Evolutionary conservation across 1,284 basidiomycete species (phyloP).

Genomic region (Volvariella surrecta): DNA sequence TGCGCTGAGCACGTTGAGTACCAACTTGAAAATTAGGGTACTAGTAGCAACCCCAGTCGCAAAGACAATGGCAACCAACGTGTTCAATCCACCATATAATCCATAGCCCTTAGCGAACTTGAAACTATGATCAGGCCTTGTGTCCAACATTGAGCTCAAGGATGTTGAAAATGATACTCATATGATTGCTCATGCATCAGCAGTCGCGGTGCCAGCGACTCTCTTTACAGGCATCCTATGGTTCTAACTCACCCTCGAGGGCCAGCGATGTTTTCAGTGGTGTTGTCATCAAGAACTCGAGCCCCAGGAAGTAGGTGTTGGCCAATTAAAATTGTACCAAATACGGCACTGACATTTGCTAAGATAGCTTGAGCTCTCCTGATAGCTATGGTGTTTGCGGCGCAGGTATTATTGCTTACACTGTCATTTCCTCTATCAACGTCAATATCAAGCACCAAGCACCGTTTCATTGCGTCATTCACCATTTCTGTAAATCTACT

Average conservation of each 20-base stretch:
- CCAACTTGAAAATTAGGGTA: too few relatives aligned
- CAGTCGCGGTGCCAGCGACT: slow-evolving; percentile 21
- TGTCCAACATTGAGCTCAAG: too few relatives aligned
- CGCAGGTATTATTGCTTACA: slow-evolving; percentile 30
- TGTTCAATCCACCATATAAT: too few relatives aligned
- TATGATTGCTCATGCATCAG: slow-evolving; percentile 26
- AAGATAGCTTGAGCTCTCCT: slow-evolving; percentile 22
- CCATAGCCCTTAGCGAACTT: too few relatives aligned
- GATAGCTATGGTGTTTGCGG: slow-evolving; percentile 23
- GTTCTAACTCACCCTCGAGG: slow-evolving; percentile 20
- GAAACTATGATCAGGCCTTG: too few relatives aligned
- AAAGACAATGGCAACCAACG: too few relatives aligned
- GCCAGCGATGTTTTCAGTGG: slow-evolving; percentile 21
- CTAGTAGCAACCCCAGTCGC: too few relatives aligned
- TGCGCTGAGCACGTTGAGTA: too few relatives aligned
- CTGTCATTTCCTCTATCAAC: slow-evolving; percentile 27
- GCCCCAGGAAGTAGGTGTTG: slow-evolving; percentile 22
- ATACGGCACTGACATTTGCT: background rate
- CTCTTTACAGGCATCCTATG: slow-evolving; percentile 27
- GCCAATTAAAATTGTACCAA: background rate
- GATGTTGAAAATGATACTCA: too few relatives aligned
- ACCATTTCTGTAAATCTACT: slow-evolving; percentile 24
- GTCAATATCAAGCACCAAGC: slow-evolving; percentile 13
- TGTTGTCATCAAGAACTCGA: slow-evolving; percentile 25
- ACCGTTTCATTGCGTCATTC: background rate